Base-by-base conservation (phyloP, 176 grass and related monocot species). In the Paspalum notatum region DNA sequence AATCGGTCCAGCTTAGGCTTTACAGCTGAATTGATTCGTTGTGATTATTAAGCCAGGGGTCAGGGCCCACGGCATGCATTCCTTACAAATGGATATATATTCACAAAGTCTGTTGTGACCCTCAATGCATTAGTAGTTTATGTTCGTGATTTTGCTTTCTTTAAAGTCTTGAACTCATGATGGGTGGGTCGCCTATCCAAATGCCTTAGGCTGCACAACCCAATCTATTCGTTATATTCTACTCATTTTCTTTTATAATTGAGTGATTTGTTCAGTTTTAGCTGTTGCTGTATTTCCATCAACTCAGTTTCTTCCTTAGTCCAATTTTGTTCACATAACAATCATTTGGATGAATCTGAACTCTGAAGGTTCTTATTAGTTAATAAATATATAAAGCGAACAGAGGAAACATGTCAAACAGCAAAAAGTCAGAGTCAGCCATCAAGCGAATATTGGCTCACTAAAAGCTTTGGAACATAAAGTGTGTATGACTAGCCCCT, bases 371-470 rank as follows among this genome's bases (percentile, higher is more conserved):
- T 44, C 3, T 42, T 70, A 27, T 73, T 25, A 64, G 44, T 26
- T 48, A 21, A 24, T 32, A 32, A 32, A 32, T 3, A 63, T 85
- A 52, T 82, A 44, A 76, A 69, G 14, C 61, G 12, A 70, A 62
- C 47, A 7, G 18, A 48, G 39, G 47, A 67, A 83, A 16, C 58
- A 71, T 78, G 7, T 48, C 74, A 63, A 54, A 77, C 20, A 57
- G 5, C 21, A 52, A 72, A 48, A 71, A 6, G 14, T 4, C 3
- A 22, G 41, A 47, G 74, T 48, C 42, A 74, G 12, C 18, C 21
- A 88, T 83, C 67, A 66, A 67, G 24, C 76, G 46, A 70, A 55
- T 78, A 21, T 83, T 66, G 40, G 44, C 15, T 39, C 4, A 14
- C 14, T 24, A 7, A 4, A 82, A 39, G 44, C 38, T 2, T 71